Evolutionary conservation across 2,329 filamentous ascomycete genomes (phyloP), one percentile per base, ranked within the genome.

Genomic region (Aspergillaceae sp.): DNA sequence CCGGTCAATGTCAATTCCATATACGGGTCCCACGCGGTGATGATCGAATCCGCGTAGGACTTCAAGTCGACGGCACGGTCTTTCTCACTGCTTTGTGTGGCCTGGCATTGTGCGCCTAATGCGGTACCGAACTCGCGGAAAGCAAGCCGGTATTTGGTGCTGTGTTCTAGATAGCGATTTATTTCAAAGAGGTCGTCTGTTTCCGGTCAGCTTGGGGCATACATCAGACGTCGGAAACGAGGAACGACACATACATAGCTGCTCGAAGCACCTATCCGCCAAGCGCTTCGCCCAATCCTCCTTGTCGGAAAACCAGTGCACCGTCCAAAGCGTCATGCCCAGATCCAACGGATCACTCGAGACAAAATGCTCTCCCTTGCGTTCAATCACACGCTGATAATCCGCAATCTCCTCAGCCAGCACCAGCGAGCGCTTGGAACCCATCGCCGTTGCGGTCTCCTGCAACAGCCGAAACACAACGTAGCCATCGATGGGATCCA

Each of bases 281-380:
- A 78, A 55, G 4, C 57, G 51, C 2, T 53, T 53, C 2, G 76
- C 74, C 77, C 76, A 80, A 1, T 61, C 58, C 48, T 78, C 74
- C 42, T 58, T 57, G 2, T 66, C 66, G 0, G 58, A 59, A 48
- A 72, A 70, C 61, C 78, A 76, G 49, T 79, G 76, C 26, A 68
- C 67, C 40, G 73, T 73, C 77, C 78, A 81, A 28, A 81, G 55
- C 1, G 75, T 74, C 78, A 81, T 80, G 0, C 78, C 78, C 38
- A 81, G 56, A 54, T 81, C 78, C n/a, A 80, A 58, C 11, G 72
- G 62, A 57, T 80, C 78, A 3, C 56, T 59, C 29, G 74, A 76
- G 3, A 72, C 65, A 37, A 65, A 68, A 42, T 74, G 57, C 11
- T 66, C 58, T 1, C 71, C 71, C 43, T 72, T 71, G 0, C 65